Conservation (phyloP, 2,329 filamentous ascomycete species). For the Aureobasidium zeae region DNA sequence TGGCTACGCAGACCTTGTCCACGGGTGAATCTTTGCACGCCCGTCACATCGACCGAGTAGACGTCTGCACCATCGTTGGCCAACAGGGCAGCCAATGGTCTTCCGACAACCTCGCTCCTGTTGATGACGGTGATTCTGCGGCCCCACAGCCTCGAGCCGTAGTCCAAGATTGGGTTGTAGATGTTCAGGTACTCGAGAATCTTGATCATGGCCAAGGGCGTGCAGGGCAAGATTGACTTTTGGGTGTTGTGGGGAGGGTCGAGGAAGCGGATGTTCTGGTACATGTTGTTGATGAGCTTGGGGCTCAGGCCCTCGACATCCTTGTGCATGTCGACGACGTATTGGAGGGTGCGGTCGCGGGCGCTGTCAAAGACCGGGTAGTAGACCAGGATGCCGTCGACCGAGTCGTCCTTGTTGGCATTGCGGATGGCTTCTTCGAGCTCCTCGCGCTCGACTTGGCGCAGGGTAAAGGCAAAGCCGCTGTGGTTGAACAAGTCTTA, state of each 20-base stretch:
- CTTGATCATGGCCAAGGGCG: slow-evolving; percentile 91
- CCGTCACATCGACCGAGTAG: slow-evolving; percentile 87
- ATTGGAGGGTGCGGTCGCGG: slow-evolving; percentile 92
- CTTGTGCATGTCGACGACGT: slow-evolving; percentile 80
- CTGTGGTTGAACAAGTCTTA: slow-evolving; percentile 36
- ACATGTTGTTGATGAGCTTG: slow-evolving; percentile 98
- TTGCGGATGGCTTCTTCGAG: slow-evolving; percentile 81
- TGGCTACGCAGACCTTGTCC: slow-evolving; percentile 78
- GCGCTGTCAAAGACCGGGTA: slow-evolving; percentile 91
- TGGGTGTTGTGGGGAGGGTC: slow-evolving; percentile 66
- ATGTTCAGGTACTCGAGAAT: slow-evolving; percentile 92
- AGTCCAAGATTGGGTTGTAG: slow-evolving; percentile 89
- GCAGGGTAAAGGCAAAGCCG: slow-evolving; percentile 83
- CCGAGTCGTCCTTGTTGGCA: slow-evolving; percentile 66
- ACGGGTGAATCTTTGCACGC: slow-evolving; percentile 84
- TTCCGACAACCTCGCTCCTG: slow-evolving; percentile 87
- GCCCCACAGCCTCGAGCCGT: slow-evolving; percentile 86
- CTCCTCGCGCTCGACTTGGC: slow-evolving; percentile 71
- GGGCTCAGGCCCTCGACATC: slow-evolving; percentile 94
- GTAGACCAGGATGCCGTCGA: slow-evolving; percentile 94
- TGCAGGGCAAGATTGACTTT: slow-evolving; percentile 93
- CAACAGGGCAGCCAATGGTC: slow-evolving; percentile 81
- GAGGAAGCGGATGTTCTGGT: slow-evolving; percentile 92
- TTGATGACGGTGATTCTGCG: slow-evolving; percentile 96
- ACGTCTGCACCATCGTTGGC: slow-evolving; percentile 95